Base-by-base conservation (phyloP, 2,329 filamentous ascomycete species). In the Septoria linicola region DNA sequence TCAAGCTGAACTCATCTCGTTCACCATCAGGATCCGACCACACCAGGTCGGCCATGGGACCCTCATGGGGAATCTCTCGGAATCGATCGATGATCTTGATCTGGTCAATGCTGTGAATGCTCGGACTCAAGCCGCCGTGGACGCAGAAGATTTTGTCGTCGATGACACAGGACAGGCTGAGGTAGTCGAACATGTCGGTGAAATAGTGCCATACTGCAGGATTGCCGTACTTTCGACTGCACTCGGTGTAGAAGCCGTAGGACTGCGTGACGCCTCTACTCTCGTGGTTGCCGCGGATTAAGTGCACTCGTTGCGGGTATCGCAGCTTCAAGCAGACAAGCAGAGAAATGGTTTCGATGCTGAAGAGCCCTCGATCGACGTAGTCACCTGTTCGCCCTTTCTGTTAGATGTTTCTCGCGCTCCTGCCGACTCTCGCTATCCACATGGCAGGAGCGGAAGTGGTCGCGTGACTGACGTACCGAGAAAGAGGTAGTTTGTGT, bases 41-140 rank as follows among this genome's bases (percentile, higher is more conserved):
- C 25, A 99, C 93, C 4, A 99, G 77, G 70, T 99, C 93, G n/a
- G 93, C 93, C 93, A 99, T 99, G 27, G 93, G 93, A 0, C 93
- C 93, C 73, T 99, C 93, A 73, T 99, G 93, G 4, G 93, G 93
- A 54, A 99, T 99, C 69, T 99, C 93, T 61, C 93, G 85, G 77
- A 97, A 99, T 39, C 93, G 89, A 73, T 99, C 93, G 69, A 99
- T 97, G 70, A 99, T 95, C 72, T 99, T 97, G 74, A 99, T 97
- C 73, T 99, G 93, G 70, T 99, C 93, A 68, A 99, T 96, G 37
- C 89, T 95, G 73, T 99, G 93, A 68, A 99, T 97, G 23, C 85
- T 87, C 19, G 75, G 72, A 41, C 69, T 71, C 68, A 72, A 71
- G 76, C 85, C 93, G 69, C 93, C 93, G 70, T 99, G 93, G 5